phyloP scores from a whole-genome alignment of 768 basidiomycete species.

The Tubosaeta sp. region DNA sequence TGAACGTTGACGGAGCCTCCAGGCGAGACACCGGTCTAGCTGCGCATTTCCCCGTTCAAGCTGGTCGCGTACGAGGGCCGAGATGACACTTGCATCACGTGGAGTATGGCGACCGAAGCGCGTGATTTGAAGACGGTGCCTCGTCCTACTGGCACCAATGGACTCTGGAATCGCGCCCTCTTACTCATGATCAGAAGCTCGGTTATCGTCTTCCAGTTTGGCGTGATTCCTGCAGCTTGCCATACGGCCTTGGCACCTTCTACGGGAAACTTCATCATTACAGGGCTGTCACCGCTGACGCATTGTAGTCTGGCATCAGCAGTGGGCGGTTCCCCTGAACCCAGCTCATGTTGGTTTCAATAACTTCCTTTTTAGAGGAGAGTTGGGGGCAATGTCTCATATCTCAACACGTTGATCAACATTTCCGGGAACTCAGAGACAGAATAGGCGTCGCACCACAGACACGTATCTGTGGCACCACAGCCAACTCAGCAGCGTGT shows the following conservation, averaged over 20 bases:
- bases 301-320: neutral
- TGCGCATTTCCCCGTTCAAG: neutral
- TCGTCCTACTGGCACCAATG: neutral
- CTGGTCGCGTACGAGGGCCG: neutral
- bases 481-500: constrained; percentile 52
- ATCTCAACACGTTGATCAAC: constrained; percentile 40
- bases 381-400: constrained; percentile 14
- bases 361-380: neutral
- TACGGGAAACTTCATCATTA: neutral
- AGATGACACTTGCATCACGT: neutral
- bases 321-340: neutral
- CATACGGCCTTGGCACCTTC: too few relatives aligned
- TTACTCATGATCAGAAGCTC: neutral
- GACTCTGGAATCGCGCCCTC: neutral
- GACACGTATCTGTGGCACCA: constrained; percentile 51
- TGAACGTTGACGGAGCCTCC: neutral
- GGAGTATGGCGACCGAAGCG: too few relatives aligned
- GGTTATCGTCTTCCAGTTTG: neutral
- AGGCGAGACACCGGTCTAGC: neutral
- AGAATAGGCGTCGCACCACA: constrained; percentile 45
- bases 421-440: constrained; percentile 43
- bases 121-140: neutral
- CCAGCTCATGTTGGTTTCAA: neutral
- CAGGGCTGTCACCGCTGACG: neutral
- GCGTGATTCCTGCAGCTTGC: too few relatives aligned